A percentile compares a stretch with the other conserved stretches of the same genome.
These are phyloP conservation scores for Alloteropsis angusta DNA, from an alignment of 202 grass and related monocot genomes.

Conservation along the genomic window DNA sequence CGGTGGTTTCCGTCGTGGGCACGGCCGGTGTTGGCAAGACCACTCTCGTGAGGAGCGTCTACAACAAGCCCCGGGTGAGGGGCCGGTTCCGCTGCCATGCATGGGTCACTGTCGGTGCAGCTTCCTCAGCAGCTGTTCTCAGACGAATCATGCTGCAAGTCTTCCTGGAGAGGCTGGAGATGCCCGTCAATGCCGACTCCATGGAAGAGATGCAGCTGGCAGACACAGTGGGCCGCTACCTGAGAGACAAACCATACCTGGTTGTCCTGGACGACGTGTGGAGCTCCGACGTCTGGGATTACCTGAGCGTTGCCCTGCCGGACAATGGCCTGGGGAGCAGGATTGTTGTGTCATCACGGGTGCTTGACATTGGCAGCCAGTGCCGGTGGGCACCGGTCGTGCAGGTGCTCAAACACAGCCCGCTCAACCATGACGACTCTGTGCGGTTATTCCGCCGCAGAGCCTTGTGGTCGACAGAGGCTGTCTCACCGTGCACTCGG, in stretches of 20 bases:
- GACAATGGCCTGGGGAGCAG: slow-evolving; percentile 16
- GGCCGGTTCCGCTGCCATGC: slow-evolving; percentile 30
- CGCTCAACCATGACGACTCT: background rate
- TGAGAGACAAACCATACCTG: slow-evolving; percentile 26
- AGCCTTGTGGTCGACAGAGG: slow-evolving; percentile 14
- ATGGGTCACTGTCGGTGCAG: slow-evolving; percentile 34
- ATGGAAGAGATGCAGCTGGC: slow-evolving; percentile 25
- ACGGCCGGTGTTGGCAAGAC: slow-evolving; percentile 39
- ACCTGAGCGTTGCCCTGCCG: slow-evolving; percentile 27
- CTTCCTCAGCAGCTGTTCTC: slow-evolving; percentile 4
- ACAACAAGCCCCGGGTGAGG: slow-evolving; percentile 23
- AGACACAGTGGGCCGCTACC: slow-evolving; percentile 12
- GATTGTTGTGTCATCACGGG: slow-evolving; percentile 26
- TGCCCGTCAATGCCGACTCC: slow-evolving; percentile 10
- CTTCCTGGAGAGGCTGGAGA: slow-evolving; percentile 11
- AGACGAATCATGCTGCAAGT: slow-evolving; percentile 26
- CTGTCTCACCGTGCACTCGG: background rate
- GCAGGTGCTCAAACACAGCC: slow-evolving; percentile 5
- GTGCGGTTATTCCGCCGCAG: slow-evolving; percentile 25
- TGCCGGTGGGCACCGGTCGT: background rate
- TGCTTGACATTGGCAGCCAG: slow-evolving; percentile 11
- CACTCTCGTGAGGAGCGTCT: slow-evolving; percentile 33
- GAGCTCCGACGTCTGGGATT: slow-evolving; percentile 29
- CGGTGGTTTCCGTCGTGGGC: slow-evolving; percentile 35
- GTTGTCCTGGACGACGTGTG: slow-evolving; percentile 42